These are phyloP conservation scores for Corymbia citriodora DNA, from an alignment of 441 rosid genomes.

Conservation along the genomic window DNA sequence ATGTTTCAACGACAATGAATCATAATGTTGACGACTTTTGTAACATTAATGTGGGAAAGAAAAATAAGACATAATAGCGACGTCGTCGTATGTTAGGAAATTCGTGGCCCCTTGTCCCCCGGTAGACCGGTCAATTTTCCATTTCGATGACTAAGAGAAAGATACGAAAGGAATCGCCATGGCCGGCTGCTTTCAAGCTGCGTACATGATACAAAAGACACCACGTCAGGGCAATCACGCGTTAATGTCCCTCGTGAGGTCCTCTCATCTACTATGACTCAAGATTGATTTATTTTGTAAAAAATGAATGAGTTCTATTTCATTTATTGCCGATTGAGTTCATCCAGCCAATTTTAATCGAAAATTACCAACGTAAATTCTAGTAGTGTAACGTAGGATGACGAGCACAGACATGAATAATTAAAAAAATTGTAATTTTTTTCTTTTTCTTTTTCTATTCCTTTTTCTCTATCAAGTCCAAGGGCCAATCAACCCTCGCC, in stretches of 20 bases:
- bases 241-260: not conserved
- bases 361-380: fast-evolving
- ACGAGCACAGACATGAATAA: fast-evolving
- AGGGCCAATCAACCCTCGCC: not conserved
- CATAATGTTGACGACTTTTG: not conserved
- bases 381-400: fast-evolving
- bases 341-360: fast-evolving
- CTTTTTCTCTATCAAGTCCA: fast-evolving
- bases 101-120: not conserved
- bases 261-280: not conserved
- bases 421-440: too few species aligned
- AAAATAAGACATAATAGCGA: not conserved
- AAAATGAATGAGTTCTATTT: not conserved
- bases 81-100: not conserved
- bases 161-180: not conserved
- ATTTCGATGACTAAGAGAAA: not conserved
- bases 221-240: not conserved
- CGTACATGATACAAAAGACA: not conserved
- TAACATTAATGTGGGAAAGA: not conserved
- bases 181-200: not conserved
- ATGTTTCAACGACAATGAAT: not conserved
- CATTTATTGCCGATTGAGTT: fast-evolving
- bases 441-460: fast-evolving
- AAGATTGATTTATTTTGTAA: not conserved
- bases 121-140: not conserved